phyloP scores from a whole-genome alignment of 176 grass and related monocot species.

The Paspalum notatum region DNA sequence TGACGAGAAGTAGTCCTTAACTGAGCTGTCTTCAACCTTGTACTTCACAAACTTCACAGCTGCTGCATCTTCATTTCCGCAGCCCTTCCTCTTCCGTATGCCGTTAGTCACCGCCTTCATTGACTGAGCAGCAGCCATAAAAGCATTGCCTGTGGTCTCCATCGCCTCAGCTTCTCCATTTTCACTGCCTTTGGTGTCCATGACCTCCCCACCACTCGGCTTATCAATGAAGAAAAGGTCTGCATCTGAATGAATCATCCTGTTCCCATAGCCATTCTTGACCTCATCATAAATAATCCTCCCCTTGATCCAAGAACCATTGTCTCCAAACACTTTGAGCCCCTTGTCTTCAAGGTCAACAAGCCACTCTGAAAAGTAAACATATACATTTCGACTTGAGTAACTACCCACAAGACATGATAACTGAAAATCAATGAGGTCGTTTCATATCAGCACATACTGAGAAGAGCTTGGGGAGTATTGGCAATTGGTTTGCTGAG shows the following conservation, averaged over 20 bases:
- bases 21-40: constrained; percentile 59
- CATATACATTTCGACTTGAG: constrained; percentile 21
- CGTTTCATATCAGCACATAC: constrained; percentile 56
- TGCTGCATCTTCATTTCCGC: constrained; percentile 48
- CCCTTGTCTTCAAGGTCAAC: constrained; percentile 78
- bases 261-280: constrained; percentile 50
- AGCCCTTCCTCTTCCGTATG: constrained; percentile 78
- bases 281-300: constrained; percentile 59
- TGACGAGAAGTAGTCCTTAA: constrained; percentile 40
- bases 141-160: constrained; percentile 68
- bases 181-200: constrained; percentile 40
- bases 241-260: constrained; percentile 52
- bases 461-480: constrained; percentile 85
- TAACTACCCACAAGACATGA: constrained; percentile 14
- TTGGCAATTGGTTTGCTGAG: constrained; percentile 64
- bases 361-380: constrained; percentile 83
- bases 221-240: constrained; percentile 89
- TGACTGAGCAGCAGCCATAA: constrained; percentile 79
- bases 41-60: constrained; percentile 72
- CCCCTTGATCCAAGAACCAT: constrained; percentile 54
- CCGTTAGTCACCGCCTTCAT: constrained; percentile 64
- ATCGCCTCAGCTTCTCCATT: constrained; percentile 53
- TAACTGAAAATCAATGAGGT: constrained; percentile 22
- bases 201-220: constrained; percentile 43
- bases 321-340: constrained; percentile 68